Conservation (phyloP, 495 filamentous ascomycete species). For the Oleoguttula mirabilis region DNA sequence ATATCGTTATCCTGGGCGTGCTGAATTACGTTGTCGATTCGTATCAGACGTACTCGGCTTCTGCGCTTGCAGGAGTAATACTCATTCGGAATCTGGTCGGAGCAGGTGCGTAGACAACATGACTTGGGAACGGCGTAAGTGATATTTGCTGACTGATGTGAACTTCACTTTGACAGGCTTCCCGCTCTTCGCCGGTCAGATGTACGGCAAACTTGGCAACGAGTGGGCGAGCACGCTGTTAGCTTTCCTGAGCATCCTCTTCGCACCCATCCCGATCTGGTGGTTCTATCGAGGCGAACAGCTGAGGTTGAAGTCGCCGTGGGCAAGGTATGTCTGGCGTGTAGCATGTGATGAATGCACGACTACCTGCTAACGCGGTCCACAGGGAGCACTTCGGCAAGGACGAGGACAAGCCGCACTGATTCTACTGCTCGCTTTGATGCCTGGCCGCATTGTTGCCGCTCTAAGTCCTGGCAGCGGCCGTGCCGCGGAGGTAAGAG, state of each 20-base stretch:
- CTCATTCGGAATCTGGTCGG: constrained; percentile 5
- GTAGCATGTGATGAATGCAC: not conserved
- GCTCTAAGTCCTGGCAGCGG: no score
- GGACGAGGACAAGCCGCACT: not conserved
- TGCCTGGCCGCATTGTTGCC: no score
- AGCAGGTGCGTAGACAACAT: not conserved
- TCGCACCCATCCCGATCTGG: not conserved
- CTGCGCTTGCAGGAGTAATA: constrained; percentile 1
- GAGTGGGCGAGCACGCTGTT: constrained; percentile 1
- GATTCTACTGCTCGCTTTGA: no score
- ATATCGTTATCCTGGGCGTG: constrained; percentile 2
- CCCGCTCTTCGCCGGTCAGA: not conserved
- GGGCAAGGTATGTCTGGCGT: not conserved
- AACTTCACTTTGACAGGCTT: no score
- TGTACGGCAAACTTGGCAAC: not conserved
- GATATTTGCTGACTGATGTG: no score
- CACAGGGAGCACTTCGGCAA: not conserved
- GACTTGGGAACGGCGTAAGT: no score
- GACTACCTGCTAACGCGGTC: not conserved
- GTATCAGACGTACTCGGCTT: not conserved
- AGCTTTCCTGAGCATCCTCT: not conserved
- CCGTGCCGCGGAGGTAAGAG: no score
- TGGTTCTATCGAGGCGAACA: constrained; percentile 3
- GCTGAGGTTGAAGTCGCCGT: not conserved
- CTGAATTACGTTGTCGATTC: constrained; percentile 1